These are phyloP conservation scores for Handroanthus guayacan DNA, from an alignment of 257 asterid species.

Conservation along the genomic window DNA sequence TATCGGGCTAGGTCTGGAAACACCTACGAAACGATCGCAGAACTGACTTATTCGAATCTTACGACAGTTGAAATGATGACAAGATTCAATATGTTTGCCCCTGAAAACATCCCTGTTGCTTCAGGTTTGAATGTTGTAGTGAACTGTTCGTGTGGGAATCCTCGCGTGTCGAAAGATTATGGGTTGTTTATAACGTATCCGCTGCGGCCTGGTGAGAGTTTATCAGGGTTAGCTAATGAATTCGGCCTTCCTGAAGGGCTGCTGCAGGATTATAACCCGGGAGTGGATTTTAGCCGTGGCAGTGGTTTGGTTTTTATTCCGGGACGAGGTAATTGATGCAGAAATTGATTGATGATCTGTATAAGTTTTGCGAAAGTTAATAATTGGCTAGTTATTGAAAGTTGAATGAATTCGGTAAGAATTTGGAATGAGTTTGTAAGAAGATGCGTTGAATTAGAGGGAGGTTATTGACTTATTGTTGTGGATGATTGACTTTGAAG, in stretches of 20 bases:
- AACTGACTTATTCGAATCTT: slow-evolving; percentile 54
- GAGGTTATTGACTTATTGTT: background rate
- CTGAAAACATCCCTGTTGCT: slow-evolving; percentile 38
- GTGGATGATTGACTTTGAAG: background rate
- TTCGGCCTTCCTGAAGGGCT: slow-evolving; percentile 48
- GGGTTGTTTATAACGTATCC: slow-evolving; percentile 71
- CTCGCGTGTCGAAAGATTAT: slow-evolving; percentile 58
- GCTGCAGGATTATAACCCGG: slow-evolving; percentile 66
- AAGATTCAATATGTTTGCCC: slow-evolving; percentile 53
- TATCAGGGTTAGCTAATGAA: slow-evolving; percentile 41
- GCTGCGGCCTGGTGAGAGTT: slow-evolving; percentile 56
- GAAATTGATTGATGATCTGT: too few species aligned
- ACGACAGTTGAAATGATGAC: slow-evolving; percentile 60
- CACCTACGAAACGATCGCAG: slow-evolving; percentile 43
- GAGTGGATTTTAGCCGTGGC: slow-evolving; percentile 60
- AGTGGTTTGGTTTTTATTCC: slow-evolving; percentile 71
- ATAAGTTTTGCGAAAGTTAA: too few species aligned
- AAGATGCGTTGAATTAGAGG: background rate
- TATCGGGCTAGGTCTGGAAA: slow-evolving; percentile 46
- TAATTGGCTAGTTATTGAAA: too few species aligned
- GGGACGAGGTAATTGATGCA: slow-evolving; percentile 57
- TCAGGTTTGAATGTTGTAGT: slow-evolving; percentile 53
- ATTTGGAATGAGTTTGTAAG: background rate
- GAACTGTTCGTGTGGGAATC: slow-evolving; percentile 70
- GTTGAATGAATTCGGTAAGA: background rate